Evolutionary conservation across 1,284 basidiomycete species (phyloP).

Genomic region (Boletus smithii): DNA sequence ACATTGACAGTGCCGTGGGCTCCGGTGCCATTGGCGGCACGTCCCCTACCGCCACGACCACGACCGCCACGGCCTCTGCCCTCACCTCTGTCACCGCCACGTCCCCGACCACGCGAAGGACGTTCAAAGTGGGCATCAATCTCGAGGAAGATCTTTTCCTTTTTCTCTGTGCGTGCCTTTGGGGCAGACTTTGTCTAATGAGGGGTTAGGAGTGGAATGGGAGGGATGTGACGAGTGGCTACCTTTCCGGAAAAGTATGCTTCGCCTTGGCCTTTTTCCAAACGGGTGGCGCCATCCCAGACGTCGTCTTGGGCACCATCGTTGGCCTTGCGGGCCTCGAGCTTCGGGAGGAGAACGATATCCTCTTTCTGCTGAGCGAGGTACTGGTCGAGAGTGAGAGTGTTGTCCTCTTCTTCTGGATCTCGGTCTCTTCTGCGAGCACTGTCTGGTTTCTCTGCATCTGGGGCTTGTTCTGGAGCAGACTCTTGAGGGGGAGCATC

Average conservation of each 20-base stretch:
- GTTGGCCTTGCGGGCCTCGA: slow-evolving; percentile 70
- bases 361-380: slow-evolving; percentile 69
- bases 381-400: slow-evolving; percentile 83
- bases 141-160: slow-evolving; percentile 74
- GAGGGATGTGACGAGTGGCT: not conserved
- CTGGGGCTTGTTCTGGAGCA: slow-evolving; percentile 36
- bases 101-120: slow-evolving; percentile 47
- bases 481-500: slow-evolving; percentile 34
- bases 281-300: slow-evolving; percentile 62
- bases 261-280: slow-evolving; percentile 60
- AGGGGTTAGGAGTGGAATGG: slow-evolving; percentile 9
- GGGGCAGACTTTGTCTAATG: slow-evolving; percentile 54
- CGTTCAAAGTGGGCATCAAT: slow-evolving; percentile 78
- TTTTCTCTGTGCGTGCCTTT: slow-evolving; percentile 69
- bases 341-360: slow-evolving; percentile 57
- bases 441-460: slow-evolving; percentile 39
- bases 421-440: slow-evolving; percentile 51
- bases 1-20: slow-evolving; percentile 52
- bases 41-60: slow-evolving; percentile 39
- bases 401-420: slow-evolving; percentile 89
- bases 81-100: too few species aligned
- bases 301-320: slow-evolving; percentile 57
- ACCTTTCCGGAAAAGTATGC: slow-evolving; percentile 79
- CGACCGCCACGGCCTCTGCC: slow-evolving; percentile 46
- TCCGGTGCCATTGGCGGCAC: slow-evolving; percentile 37